These are phyloP conservation scores for Pichia thaimueangensis DNA, from an alignment of 805 yeast genomes.

Conservation along the genomic window DNA sequence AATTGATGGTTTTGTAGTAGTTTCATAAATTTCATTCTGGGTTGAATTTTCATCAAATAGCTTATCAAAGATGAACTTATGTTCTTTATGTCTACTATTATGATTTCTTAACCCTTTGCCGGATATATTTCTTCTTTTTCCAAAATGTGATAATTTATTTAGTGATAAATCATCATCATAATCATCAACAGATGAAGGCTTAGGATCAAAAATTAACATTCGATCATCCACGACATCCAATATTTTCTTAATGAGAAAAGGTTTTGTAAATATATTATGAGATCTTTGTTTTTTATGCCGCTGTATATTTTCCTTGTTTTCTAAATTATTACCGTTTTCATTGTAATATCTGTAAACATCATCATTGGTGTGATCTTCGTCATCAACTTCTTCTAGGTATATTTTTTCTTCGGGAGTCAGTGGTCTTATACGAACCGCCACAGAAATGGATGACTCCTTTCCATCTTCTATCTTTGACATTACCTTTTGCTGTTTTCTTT, in stretches of 20 bases:
- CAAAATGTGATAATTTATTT: background rate
- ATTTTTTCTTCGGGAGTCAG: conserved; percentile 56
- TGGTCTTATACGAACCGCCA: conserved; percentile 80
- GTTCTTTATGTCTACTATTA: conserved; percentile 55
- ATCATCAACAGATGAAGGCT: conserved; percentile 1
- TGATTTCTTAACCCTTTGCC: conserved; percentile 16
- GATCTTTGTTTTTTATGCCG: background rate
- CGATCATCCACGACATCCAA: conserved; percentile 77
- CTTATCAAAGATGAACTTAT: conserved; percentile 74
- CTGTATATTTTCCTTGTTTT: background rate
- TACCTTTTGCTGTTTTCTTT: no score
- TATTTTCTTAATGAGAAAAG: conserved; percentile 49
- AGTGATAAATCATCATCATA: conserved; percentile 1
- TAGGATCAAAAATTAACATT: conserved; percentile 82
- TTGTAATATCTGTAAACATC: conserved; percentile 1
- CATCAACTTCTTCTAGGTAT: conserved; percentile 3
- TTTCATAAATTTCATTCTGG: conserved; percentile 61
- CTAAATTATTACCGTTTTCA: background rate
- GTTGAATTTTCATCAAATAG: conserved; percentile 60
- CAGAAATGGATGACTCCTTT: conserved; percentile 58
- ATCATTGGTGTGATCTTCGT: conserved; percentile 1
- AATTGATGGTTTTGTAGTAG: conserved; percentile 65
- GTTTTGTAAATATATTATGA: background rate
- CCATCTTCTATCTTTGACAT: conserved; percentile 1
- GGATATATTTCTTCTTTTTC: background rate